Conservation (phyloP, 2,329 filamentous ascomycete genomes). For the Hortaea werneckii region DNA sequence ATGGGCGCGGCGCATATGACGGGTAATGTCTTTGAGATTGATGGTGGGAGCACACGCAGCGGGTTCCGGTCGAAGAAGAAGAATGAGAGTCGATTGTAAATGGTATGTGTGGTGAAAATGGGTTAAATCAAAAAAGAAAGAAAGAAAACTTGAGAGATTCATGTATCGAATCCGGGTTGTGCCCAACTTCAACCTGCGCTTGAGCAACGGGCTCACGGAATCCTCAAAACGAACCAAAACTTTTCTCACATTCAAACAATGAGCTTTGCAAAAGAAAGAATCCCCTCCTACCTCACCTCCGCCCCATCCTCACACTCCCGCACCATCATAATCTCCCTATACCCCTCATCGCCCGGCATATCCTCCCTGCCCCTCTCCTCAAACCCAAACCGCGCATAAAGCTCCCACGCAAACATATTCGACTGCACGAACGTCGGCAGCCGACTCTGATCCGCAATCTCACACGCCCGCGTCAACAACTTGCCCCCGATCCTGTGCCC, state of each 20-base stretch:
- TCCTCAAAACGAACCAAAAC: no score
- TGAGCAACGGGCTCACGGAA: no score
- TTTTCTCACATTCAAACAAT: no score
- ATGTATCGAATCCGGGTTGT: no score
- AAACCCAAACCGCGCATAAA: conserved; percentile 9
- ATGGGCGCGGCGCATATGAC: conserved; percentile 36
- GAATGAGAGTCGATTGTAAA: conserved; percentile 2
- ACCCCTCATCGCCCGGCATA: conserved; percentile 9
- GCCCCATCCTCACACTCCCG: conserved; percentile 1
- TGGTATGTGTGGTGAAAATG: no score
- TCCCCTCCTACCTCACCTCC: neutral
- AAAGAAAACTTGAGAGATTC: no score
- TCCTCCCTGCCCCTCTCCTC: conserved; percentile 3
- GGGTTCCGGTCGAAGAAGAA: conserved; percentile 30
- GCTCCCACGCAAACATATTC: conserved; percentile 9
- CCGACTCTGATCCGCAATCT: conserved; percentile 12
- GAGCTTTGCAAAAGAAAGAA: no score
- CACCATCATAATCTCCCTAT: conserved; percentile 12
- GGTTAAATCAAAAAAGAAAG: no score
- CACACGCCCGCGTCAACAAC: conserved; percentile 13
- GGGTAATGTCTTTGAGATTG: conserved; percentile 39
- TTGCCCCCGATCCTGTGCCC: conserved; percentile 12
- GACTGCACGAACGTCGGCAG: conserved; percentile 16
- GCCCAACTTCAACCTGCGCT: no score
- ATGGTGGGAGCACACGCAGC: conserved; percentile 35